Evolutionary conservation across 305 asterid species (phyloP), one percentile per base, ranked within the genome.

Genomic region (Rubia peregrina): DNA sequence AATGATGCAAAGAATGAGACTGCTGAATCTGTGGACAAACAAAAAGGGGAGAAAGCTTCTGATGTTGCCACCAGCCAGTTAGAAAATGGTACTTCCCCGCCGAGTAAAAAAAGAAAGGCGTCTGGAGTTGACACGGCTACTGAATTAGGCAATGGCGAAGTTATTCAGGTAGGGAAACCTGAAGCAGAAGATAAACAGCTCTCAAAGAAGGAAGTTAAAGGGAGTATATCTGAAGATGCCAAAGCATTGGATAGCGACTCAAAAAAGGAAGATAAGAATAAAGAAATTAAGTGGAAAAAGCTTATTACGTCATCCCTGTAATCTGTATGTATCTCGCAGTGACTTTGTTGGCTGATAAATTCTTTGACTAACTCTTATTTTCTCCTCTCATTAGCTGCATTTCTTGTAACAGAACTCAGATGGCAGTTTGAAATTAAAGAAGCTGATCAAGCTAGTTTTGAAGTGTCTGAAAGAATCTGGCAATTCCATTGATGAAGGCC

Each of bases 251-350:
- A 78, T 64, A 74, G 73, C 17, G 68, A 74, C 33, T 36, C 76
- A 21, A 59, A 64, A n/a, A 73, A 72, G 65, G 85, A 83, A 61
- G 65, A 59, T 59, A 75, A 73, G 72, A 76, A 69, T 74, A 84
- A 79, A 83, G 77, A 83, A 70, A 85, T 89, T 68, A 84, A 89
- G 80, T 90, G 96, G 98, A 93, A 90, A 83, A 90, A 88, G 83
- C 84, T 93, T 72, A 89, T 94, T 64, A 76, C 87, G 69, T 81
- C 90, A 59, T 87, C 88, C 70, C 70, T 94, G 74, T 83, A 83
- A 86, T 89, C 95, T 57, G 99, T 94, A 87, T 11, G 91, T 83
- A 17, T 69, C 13, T 71, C 17, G 6, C 30, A 0, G 21, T 3
- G 51, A 24, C 44, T 61, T 33, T 13, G 4, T 0, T 65, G 51